phyloP scores from a whole-genome alignment of 352 stramenopile genomes.

The Stephanocyclus meneghinianus region DNA sequence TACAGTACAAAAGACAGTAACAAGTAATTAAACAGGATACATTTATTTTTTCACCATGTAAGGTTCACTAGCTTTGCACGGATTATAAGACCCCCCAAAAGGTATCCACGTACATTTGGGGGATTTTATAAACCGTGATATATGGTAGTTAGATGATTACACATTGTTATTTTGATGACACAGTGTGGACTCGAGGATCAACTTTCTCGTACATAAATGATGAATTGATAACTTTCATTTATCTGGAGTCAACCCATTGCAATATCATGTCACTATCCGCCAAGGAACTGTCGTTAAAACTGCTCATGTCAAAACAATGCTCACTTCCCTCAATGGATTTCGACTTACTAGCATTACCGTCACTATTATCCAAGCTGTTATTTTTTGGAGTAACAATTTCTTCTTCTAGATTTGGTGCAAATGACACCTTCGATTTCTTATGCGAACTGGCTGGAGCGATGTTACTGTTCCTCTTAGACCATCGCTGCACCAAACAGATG shows the following conservation, averaged over 20 bases:
- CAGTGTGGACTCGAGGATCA: neutral
- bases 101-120: too few species aligned
- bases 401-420: slow-evolving; percentile 4
- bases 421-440: neutral
- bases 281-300: neutral
- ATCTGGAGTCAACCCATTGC: neutral
- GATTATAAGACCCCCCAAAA: too few species aligned
- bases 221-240: neutral
- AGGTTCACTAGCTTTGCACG: too few species aligned
- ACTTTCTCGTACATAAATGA: neutral
- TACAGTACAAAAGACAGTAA: too few species aligned
- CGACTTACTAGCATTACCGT: neutral
- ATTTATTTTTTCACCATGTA: too few species aligned
- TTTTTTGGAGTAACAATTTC: slow-evolving; percentile 2
- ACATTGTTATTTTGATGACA: too few species aligned
- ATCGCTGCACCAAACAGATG: neutral
- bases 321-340: neutral
- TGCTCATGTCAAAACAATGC: neutral
- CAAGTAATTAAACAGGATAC: too few species aligned
- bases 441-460: neutral
- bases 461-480: neutral
- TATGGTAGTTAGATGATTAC: too few species aligned
- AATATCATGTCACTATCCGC: neutral
- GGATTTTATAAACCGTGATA: too few species aligned
- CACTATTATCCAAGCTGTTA: neutral